Evolutionary conservation across 2,329 filamentous ascomycete genomes (phyloP), one percentile per base, ranked within the genome.

Genomic region (Phoma sp.): DNA sequence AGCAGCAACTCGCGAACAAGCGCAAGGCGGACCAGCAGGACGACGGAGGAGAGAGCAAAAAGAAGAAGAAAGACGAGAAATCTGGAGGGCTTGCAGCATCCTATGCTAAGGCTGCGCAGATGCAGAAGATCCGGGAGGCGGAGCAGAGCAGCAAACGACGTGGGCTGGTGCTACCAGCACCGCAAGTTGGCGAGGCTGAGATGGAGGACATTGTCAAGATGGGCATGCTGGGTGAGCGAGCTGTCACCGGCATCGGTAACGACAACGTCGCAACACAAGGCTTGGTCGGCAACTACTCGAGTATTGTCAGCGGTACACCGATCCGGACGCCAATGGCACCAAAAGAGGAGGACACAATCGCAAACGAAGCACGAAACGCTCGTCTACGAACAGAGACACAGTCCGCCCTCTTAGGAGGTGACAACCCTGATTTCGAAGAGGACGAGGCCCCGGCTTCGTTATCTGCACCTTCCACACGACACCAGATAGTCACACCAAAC

Each of bases 191-290:
- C 74, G 95, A 99, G 69, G 84, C 87, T 36, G 95, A 99, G 76
- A 81, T 99, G 54, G 95, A 99, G 71, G 93, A 97, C 63, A 98
- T 99, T 68, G 92, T 99, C 61, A 99, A 99, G 80, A 96, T 98
- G 92, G 93, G 95, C 37, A 90, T 96, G 84, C 86, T 92, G 56
- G 95, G 93, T 30, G 92, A 97, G 69, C 87, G 89, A 45, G 95
- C 95, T 36, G 92, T 87, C 67, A 81, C 90, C 72, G 91, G 91
- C 4, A 85, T 85, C 37, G 86, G 87, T 47, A 90, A 90, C 72
- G 92, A 96, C 55, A 96, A 93, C 60, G 87, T 92, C 69, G 87
- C 91, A 46, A 96, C 93, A 0, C 86, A 90, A 61, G 92, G 93
- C 4, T 81, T 99, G 38, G 84, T 98, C 53, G 92, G 91, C 61